phyloP scores from a whole-genome alignment of 2,329 filamentous ascomycete genomes.

The Ceratocystis lukuohia region DNA sequence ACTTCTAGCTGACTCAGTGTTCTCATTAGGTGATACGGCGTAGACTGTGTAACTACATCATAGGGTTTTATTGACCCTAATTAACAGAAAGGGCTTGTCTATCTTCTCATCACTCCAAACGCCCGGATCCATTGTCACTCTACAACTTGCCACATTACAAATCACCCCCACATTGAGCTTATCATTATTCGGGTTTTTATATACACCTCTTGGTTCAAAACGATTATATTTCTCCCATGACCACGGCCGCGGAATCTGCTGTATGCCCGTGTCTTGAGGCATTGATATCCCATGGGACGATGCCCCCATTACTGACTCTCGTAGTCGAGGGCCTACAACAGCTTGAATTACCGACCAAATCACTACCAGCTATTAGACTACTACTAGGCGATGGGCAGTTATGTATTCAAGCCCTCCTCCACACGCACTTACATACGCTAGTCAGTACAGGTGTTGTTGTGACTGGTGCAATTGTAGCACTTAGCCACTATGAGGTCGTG shows the following conservation, averaged over 20 bases:
- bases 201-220: too few relatives aligned
- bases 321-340: conserved; percentile 36
- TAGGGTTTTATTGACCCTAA: too few relatives aligned
- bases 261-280: conserved; percentile 66
- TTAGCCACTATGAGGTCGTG: conserved; percentile 29
- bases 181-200: too few relatives aligned
- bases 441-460: conserved; percentile 34
- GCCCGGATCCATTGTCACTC: too few relatives aligned
- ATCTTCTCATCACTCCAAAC: too few relatives aligned
- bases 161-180: too few relatives aligned
- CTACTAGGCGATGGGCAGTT: conserved; percentile 40
- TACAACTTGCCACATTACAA: neutral
- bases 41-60: neutral
- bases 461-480: conserved; percentile 36
- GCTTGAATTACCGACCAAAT: conserved; percentile 25
- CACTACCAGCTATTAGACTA: conserved; percentile 33
- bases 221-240: conserved; percentile 40
- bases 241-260: conserved; percentile 70
- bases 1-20: too few relatives aligned
- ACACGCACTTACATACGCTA: conserved; percentile 35
- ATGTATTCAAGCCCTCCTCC: conserved; percentile 41
- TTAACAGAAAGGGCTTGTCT: too few relatives aligned
- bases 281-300: conserved; percentile 59
- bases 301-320: conserved; percentile 75
- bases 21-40: neutral